These are phyloP conservation scores for Trichosanthes cucumerina DNA, from an alignment of 306 rosid species.

Conservation along the genomic window DNA sequence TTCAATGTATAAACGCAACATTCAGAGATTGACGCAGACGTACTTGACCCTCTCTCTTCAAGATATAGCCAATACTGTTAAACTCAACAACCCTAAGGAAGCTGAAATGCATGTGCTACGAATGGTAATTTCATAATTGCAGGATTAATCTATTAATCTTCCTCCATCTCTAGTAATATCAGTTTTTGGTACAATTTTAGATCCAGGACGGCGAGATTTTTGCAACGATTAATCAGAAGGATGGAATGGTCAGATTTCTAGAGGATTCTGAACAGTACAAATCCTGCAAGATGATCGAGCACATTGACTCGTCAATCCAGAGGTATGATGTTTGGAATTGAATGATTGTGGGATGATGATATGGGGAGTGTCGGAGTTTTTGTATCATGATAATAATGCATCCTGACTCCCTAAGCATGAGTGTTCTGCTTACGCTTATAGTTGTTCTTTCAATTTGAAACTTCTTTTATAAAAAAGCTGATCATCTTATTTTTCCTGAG, in stretches of 20 bases:
- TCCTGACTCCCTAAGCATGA: background rate
- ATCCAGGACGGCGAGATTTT: constrained; percentile 79
- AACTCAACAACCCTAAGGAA: constrained; percentile 61
- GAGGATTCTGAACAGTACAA: constrained; percentile 87
- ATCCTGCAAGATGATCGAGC: constrained; percentile 65
- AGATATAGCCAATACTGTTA: constrained; percentile 73
- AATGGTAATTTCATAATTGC: constrained; percentile 41
- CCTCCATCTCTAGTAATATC: background rate
- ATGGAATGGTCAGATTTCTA: constrained; percentile 88
- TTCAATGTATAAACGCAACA: constrained; percentile 70
- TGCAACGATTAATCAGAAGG: constrained; percentile 74
- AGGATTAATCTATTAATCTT: background rate
- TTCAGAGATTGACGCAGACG: constrained; percentile 80
- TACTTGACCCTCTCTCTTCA: constrained; percentile 84
- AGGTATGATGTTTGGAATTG: constrained; percentile 29
- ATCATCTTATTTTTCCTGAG: background rate
- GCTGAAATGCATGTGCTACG: constrained; percentile 91
- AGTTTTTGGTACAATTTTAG: constrained; percentile 24
- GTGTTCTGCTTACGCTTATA: background rate
- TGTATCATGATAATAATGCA: background rate
- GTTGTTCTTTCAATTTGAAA: background rate
- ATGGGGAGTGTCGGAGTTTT: background rate
- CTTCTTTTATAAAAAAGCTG: background rate
- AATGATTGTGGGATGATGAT: background rate
- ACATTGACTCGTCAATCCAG: constrained; percentile 60